These are phyloP conservation scores for Mortierella sp. DNA, from an alignment of 371 early-diverging fungal species.

Conservation along the genomic window DNA sequence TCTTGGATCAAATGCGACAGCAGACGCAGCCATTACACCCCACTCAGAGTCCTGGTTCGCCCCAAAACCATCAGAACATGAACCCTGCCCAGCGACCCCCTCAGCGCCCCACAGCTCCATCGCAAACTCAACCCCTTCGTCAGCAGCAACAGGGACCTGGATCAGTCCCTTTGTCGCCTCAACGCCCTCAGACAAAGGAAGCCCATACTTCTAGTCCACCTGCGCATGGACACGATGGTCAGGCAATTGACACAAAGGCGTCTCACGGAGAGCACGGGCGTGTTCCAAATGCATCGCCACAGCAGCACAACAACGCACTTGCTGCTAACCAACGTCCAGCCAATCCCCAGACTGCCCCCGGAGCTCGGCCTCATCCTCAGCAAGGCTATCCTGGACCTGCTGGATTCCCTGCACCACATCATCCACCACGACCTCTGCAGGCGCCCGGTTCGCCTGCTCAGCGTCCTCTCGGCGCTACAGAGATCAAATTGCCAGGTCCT, in stretches of 20 bases:
- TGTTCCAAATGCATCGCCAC: constrained; percentile 22
- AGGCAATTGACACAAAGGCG: neutral
- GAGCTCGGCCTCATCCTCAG: constrained; percentile 20
- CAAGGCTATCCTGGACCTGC: constrained; percentile 16
- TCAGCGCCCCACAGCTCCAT: constrained; percentile 39
- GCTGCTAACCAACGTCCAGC: constrained; percentile 26
- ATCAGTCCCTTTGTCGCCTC: constrained; percentile 21
- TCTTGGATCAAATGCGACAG: constrained; percentile 44
- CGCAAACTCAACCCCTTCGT: constrained; percentile 21
- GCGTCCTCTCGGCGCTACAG: constrained; percentile 23
- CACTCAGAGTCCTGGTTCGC: neutral
- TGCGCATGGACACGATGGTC: neutral
- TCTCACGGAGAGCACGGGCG: constrained; percentile 16
- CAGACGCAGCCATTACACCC: constrained; percentile 17
- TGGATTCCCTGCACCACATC: constrained; percentile 10
- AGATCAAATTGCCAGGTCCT: constrained; percentile 26
- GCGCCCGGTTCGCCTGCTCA: constrained; percentile 40
- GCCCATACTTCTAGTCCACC: constrained; percentile 12
- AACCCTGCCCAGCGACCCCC: constrained; percentile 42
- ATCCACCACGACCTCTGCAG: constrained; percentile 18
- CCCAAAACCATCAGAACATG: constrained; percentile 11
- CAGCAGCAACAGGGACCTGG: constrained; percentile 16
- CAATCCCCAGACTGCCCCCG: constrained; percentile 20
- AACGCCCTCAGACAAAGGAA: constrained; percentile 4
- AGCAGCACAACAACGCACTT: constrained; percentile 23